phyloP scores from a whole-genome alignment of 345 rosid genomes.

The Salix udensis region DNA sequence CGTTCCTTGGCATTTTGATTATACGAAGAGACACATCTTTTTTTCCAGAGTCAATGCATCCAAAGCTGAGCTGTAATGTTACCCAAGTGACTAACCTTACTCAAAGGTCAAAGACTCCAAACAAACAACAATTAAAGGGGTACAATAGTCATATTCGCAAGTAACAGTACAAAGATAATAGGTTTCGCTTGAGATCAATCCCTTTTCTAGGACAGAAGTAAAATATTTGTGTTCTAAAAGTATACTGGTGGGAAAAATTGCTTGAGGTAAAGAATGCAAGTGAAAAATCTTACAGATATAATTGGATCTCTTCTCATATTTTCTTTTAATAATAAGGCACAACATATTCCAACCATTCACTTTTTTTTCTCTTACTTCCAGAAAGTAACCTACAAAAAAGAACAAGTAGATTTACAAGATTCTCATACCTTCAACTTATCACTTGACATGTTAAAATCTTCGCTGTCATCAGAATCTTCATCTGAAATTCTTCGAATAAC shows the following conservation, averaged over 20 bases:
- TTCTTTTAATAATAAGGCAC: background rate
- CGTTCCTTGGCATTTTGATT: background rate
- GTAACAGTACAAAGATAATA: background rate
- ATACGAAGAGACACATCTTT: background rate
- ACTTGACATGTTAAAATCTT: constrained; percentile 12
- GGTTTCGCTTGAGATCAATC: background rate
- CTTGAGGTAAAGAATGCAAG: background rate
- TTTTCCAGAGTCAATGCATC: background rate
- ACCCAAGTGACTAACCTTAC: background rate
- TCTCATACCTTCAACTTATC: constrained; percentile 23
- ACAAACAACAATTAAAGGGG: background rate
- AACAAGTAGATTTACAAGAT: background rate
- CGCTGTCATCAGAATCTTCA: constrained; percentile 37
- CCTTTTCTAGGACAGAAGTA: background rate
- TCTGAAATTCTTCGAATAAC: constrained; percentile 56
- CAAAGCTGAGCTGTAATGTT: background rate
- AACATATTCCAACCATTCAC: background rate
- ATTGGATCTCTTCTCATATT: background rate
- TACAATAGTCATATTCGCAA: background rate
- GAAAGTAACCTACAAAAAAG: background rate
- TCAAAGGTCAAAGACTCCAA: background rate
- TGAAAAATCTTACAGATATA: background rate
- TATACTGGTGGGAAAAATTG: background rate
- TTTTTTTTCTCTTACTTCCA: background rate
- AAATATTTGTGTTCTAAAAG: background rate